phyloP scores from a whole-genome alignment of 306 rosid genomes.

The Acmispon strigosus region DNA sequence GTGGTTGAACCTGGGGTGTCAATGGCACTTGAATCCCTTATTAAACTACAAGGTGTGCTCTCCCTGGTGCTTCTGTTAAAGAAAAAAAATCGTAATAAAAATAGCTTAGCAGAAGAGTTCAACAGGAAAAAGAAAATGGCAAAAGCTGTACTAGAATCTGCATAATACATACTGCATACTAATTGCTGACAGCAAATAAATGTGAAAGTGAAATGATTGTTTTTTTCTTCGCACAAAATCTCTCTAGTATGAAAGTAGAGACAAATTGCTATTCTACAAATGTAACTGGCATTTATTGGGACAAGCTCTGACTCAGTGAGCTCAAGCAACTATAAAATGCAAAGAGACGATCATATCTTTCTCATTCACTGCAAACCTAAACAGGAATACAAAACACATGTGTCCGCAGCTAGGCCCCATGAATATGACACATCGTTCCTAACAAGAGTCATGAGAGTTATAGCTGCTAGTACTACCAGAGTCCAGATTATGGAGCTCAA shows the following conservation, averaged over 20 bases:
- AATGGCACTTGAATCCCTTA: slow-evolving; percentile 44
- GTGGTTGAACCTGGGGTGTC: slow-evolving; percentile 66
- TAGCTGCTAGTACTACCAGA: slow-evolving; percentile 22
- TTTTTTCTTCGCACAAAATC: slow-evolving; percentile 3
- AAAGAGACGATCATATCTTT: slow-evolving; percentile 39
- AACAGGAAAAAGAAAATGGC: background rate
- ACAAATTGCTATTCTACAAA: slow-evolving; percentile 28
- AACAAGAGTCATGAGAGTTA: slow-evolving; percentile 34
- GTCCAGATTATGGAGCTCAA: slow-evolving; percentile 14
- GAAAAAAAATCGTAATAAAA: background rate
- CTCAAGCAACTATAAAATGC: slow-evolving; percentile 23
- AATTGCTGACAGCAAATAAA: slow-evolving; percentile 25
- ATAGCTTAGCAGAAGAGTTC: slow-evolving; percentile 1
- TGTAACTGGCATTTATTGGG: slow-evolving; percentile 29
- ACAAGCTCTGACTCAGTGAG: slow-evolving; percentile 35
- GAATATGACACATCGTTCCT: slow-evolving; percentile 31
- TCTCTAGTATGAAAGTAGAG: slow-evolving; percentile 15
- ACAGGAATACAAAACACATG: slow-evolving; percentile 30
- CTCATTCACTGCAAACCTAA: slow-evolving; percentile 31
- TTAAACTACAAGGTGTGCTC: slow-evolving; percentile 77
- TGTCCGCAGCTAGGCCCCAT: slow-evolving; percentile 44
- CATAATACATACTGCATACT: background rate
- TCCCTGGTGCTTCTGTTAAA: slow-evolving; percentile 60
- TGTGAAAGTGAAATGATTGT: background rate
- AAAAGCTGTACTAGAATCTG: slow-evolving; percentile 3